These are phyloP conservation scores for Hygrocybe punicea DNA, from an alignment of 768 basidiomycete species.

Conservation along the genomic window DNA sequence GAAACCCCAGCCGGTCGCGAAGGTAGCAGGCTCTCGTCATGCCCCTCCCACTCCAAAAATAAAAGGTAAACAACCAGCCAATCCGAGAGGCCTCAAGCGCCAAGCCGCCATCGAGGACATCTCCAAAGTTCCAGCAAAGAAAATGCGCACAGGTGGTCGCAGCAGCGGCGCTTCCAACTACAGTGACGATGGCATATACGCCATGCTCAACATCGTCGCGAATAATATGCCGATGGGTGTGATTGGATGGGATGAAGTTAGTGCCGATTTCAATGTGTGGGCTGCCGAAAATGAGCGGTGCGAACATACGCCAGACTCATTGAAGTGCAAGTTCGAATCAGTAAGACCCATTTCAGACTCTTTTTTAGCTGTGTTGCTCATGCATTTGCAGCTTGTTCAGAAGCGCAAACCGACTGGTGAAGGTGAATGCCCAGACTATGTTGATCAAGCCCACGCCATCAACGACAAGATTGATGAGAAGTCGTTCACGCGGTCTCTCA, in stretches of 20 bases:
- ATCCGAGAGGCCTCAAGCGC: neutral
- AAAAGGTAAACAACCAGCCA: too few relatives aligned
- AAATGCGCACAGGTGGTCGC: constrained; percentile 4
- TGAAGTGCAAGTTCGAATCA: constrained; percentile 26
- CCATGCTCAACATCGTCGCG: constrained; percentile 14
- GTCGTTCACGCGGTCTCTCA: constrained; percentile 14
- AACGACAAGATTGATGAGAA: constrained; percentile 18
- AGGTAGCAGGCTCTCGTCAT: too few relatives aligned
- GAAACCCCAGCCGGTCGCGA: too few relatives aligned
- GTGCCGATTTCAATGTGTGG: constrained; percentile 14
- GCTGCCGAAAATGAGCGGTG: constrained; percentile 11
- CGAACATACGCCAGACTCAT: constrained; percentile 9
- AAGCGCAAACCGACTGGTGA: constrained; percentile 28
- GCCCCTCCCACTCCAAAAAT: too few relatives aligned
- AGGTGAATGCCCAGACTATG: constrained; percentile 15
- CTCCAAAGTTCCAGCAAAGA: neutral
- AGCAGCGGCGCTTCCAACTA: constrained; percentile 20
- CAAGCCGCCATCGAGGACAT: neutral
- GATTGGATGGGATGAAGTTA: constrained; percentile 16
- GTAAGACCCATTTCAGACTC: too few relatives aligned
- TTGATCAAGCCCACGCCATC: constrained; percentile 20
- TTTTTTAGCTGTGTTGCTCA: too few relatives aligned
- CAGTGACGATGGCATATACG: constrained; percentile 10
- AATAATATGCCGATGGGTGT: constrained; percentile 19
- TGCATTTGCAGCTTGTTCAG: constrained; percentile 18